phyloP scores from a whole-genome alignment of 345 rosid genomes.

The Lepidium africanum region DNA sequence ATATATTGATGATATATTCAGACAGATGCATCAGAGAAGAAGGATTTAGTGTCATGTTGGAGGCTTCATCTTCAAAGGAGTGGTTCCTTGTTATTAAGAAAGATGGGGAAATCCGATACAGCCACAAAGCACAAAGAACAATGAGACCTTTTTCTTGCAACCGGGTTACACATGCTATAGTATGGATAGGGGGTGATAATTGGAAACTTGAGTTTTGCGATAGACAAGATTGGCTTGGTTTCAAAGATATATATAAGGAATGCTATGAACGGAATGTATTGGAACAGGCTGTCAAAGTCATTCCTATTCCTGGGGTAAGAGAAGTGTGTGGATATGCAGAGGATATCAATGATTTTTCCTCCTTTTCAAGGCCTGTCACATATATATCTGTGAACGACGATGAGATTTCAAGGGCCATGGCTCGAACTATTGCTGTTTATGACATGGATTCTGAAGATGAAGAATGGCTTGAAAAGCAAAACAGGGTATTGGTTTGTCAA shows the following conservation, averaged over 20 bases:
- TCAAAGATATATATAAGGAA: constrained; percentile 81
- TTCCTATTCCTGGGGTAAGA: constrained; percentile 77
- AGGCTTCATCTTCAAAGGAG: constrained; percentile 49
- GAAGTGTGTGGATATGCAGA: constrained; percentile 51
- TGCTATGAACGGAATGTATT: constrained; percentile 63
- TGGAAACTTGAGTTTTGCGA: constrained; percentile 86
- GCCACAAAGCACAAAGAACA: constrained; percentile 41
- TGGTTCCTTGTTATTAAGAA: constrained; percentile 64
- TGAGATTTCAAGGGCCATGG: constrained; percentile 80
- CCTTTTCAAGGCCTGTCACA: constrained; percentile 45
- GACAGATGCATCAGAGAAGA: constrained; percentile 75
- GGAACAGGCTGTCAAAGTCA: constrained; percentile 37
- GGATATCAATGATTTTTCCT: constrained; percentile 5
- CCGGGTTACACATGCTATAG: constrained; percentile 53
- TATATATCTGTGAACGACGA: constrained; percentile 53
- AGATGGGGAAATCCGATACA: constrained; percentile 38
- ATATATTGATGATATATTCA: constrained; percentile 43
- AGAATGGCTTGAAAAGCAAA: constrained; percentile 66
- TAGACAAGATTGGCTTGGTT: constrained; percentile 64
- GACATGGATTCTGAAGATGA: constrained; percentile 97
- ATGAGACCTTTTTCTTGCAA: constrained; percentile 61
- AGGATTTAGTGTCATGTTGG: constrained; percentile 51
- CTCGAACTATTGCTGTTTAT: constrained; percentile 52
- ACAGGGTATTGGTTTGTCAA: constrained; percentile 28
- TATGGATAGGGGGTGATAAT: constrained; percentile 65